phyloP scores from a whole-genome alignment of 2,329 filamentous ascomycete species.

The Hirsutella rhossiliensis region DNA sequence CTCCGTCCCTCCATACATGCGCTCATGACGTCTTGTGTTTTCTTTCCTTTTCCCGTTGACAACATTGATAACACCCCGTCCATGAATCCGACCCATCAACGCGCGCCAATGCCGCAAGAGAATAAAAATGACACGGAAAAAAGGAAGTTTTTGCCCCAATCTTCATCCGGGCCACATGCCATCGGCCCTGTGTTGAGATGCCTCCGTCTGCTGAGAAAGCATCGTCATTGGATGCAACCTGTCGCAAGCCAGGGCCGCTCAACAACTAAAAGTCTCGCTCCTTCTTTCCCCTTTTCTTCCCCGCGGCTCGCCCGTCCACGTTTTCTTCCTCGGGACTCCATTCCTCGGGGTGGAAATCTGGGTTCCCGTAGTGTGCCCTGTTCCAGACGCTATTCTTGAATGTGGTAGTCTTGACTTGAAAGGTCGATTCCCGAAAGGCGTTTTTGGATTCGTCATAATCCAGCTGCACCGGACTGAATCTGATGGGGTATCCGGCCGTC shows the following conservation, averaged over 20 bases:
- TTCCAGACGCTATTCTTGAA: conserved; percentile 59
- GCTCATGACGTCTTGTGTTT: neutral
- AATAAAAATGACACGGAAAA: neutral
- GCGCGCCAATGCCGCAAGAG: neutral
- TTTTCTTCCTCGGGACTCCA: conserved; percentile 29
- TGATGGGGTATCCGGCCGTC: conserved; percentile 19
- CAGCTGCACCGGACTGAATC: conserved; percentile 36
- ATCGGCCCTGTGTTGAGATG: neutral
- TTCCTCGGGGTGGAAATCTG: conserved; percentile 34
- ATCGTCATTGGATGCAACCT: neutral
- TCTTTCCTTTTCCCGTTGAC: neutral
- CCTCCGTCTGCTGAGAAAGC: neutral
- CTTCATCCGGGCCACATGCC: neutral
- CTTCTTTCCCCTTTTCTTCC: conserved; percentile 13
- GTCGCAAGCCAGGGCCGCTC: neutral
- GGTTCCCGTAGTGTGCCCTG: conserved; percentile 54
- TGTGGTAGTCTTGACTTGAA: conserved; percentile 37
- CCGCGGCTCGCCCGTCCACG: conserved; percentile 14
- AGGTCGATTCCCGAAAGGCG: conserved; percentile 31
- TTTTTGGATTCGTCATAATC: conserved; percentile 38
- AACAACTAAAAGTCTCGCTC: conserved; percentile 2
- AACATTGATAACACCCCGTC: neutral
- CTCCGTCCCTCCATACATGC: neutral
- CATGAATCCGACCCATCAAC: neutral
- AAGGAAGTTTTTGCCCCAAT: neutral